Evolutionary conservation across 2,329 filamentous ascomycete species (phyloP).

Genomic region (Fusarium praegraminearum): DNA sequence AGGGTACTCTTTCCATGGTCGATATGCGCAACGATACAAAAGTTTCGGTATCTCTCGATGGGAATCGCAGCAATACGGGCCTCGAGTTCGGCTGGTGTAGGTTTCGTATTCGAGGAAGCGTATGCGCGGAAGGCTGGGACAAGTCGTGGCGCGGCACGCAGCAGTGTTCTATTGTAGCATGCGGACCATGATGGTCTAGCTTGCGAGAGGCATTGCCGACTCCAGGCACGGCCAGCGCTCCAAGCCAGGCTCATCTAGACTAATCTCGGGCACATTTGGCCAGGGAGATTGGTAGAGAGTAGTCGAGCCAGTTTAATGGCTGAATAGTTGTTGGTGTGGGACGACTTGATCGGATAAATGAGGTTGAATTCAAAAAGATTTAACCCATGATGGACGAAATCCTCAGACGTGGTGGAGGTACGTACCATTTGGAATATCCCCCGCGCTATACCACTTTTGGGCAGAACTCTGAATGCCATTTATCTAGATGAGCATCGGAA

Average conservation of each 20-base stretch:
- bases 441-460: conserved; percentile 9
- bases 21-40: conserved; percentile 98
- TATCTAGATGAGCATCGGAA: not conserved
- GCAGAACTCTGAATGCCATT: not conserved
- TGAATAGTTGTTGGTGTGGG: conserved; percentile 6
- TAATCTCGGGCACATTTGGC: conserved; percentile 43
- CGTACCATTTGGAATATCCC: conserved; percentile 16
- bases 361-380: conserved; percentile 19
- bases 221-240: conserved; percentile 54
- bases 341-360: conserved; percentile 3
- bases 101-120: conserved; percentile 43
- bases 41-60: conserved; percentile 87
- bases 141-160: conserved; percentile 2
- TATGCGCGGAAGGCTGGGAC: conserved; percentile 14
- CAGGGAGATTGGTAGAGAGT: not conserved
- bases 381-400: conserved; percentile 37
- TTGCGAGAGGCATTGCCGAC: conserved; percentile 51
- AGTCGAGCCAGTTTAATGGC: conserved; percentile 17
- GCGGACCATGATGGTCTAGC: conserved; percentile 36
- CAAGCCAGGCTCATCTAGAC: conserved; percentile 54
- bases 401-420: conserved; percentile 27
- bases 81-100: conserved; percentile 52
- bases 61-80: conserved; percentile 78
- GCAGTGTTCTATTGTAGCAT: conserved; percentile 16
- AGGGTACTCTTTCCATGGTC: conserved; percentile 99